A percentile compares a stretch with the other conserved stretches of the same genome.
Evolutionary conservation across 2,329 filamentous ascomycete genomes (phyloP).

Genomic region (Fonsecaea pedrosoi): DNA sequence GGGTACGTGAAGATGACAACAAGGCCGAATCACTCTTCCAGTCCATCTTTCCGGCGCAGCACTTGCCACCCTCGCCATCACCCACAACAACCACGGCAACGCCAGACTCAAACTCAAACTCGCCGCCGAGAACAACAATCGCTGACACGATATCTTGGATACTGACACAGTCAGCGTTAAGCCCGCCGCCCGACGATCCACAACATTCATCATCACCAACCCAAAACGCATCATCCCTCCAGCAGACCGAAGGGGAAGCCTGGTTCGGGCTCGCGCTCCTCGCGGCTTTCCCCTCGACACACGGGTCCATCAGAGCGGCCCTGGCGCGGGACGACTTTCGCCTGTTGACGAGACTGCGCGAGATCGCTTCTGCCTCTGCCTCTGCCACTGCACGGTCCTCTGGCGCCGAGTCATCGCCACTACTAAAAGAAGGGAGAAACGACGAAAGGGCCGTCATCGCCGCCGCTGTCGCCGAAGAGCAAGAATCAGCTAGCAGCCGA

Average conservation of each 20-base stretch:
- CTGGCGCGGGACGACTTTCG: conserved; percentile 12
- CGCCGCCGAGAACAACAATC: conserved; percentile 2
- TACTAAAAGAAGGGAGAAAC: neutral
- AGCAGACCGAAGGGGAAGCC: conserved; percentile 28
- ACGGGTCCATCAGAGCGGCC: conserved; percentile 17
- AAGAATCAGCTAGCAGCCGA: neutral
- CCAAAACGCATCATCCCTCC: neutral
- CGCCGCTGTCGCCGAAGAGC: neutral
- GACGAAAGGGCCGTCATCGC: neutral
- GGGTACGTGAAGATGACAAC: neutral
- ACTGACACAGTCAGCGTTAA: conserved; percentile 16
- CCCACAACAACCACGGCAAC: neutral
- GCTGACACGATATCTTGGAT: conserved; percentile 27
- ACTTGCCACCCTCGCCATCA: neutral
- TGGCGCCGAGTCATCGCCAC: neutral
- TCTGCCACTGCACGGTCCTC: too few relatives aligned
- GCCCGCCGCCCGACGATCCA: neutral
- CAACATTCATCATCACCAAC: neutral
- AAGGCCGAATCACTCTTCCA: neutral
- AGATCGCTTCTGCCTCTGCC: neutral
- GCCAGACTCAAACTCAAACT: neutral
- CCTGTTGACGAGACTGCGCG: conserved; percentile 17
- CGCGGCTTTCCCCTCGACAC: conserved; percentile 16
- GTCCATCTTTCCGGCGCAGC: neutral
- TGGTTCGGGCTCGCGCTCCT: conserved; percentile 36